Base-by-base conservation (phyloP, 306 rosid genomes). In the Ormosia semicastrata region DNA sequence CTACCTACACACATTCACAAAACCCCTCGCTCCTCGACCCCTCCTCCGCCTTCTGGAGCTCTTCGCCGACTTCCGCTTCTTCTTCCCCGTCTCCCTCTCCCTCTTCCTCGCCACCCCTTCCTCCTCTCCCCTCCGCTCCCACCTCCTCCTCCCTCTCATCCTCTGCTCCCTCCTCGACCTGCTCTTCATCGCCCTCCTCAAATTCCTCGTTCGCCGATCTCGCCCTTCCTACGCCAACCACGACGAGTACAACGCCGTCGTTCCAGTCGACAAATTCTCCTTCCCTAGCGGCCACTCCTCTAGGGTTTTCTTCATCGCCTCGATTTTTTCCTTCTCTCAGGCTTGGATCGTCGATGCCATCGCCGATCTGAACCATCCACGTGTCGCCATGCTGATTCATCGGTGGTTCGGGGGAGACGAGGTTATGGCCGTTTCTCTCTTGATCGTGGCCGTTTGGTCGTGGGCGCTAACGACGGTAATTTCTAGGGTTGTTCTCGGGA, bases 221-320 rank as follows among this genome's bases (percentile, higher is more conserved):
- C 95, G 98, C 46, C 95, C 95, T 15, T 47, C 84, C 69, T 89
- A 94, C 87, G 81, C 89, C 82, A 56, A 69, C 36, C 75, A 82
- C 82, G 54, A 50, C 46, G 65, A 71, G 9, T 92, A 90, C 89
- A 85, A 46, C 77, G 89, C 89, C 66, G 92, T 88, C 66, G 90
- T 92, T 32, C 58, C 90, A 2, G 88, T 82, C 41, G 98, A 94
- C 56, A 88, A 87, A 37, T 94, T 87, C 85, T 88, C 98, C 58
- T 89, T 94, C 73, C 98, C 92, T 12, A 89, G 92, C 52, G 98
- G 94, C 8, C 97, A 92, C 82, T 84, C 94, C 53, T 90, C 98
- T n/a, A 78, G 91, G 74, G 95, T 89, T 15, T 92, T 46, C 86
- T 90, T 92, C 65, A 87, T 90, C 29, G 97, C 97, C 34, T 77